Base-by-base conservation (phyloP, 768 basidiomycete species). In the Amyloporia xantha region DNA sequence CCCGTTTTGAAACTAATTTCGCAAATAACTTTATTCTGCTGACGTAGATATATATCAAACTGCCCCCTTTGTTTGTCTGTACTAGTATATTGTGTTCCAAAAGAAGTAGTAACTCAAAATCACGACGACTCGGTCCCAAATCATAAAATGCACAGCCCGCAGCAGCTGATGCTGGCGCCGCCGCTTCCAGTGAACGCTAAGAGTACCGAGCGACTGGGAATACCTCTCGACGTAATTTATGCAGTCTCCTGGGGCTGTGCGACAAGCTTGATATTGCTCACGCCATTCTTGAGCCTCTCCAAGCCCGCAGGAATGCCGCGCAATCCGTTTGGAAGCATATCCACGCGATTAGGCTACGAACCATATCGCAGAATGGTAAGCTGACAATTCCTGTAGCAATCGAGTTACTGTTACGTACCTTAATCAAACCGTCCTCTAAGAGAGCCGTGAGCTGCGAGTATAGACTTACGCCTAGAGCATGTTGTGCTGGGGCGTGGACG, bases 191-290 rank as follows among this genome's bases (percentile, higher is more conserved):
- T n/a, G n/a, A n/a, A n/a, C n/a, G n/a, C n/a, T n/a, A n/a, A n/a
- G n/a, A n/a, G n/a, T n/a, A n/a, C n/a, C n/a, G n/a, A n/a, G n/a
- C n/a, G n/a, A n/a, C n/a, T n/a, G n/a, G n/a, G n/a, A n/a, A n/a
- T n/a, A n/a, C n/a, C n/a, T n/a, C n/a, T n/a, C n/a, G n/a, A n/a
- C n/a, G n/a, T n/a, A n/a, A n/a, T n/a, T n/a, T n/a, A n/a, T n/a
- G n/a, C n/a, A n/a, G n/a, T n/a, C n/a, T n/a, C 67, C 53, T 69
- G 66, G 25, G 71, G 72, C 44, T 63, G 71, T 0, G 50, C 67
- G 10, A 77, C 62, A 19, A 77, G 57, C 54, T 77, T 77, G 20
- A 51, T 54, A 5, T 70, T 75, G 7, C 69, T 72, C 17, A 75
- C 62, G 47, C 69, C 48, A 9, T 66, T 37, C 25, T 49, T 38